These are phyloP conservation scores for Aspergillus incahuasiensis DNA, from an alignment of 495 filamentous ascomycete genomes.

Conservation along the genomic window DNA sequence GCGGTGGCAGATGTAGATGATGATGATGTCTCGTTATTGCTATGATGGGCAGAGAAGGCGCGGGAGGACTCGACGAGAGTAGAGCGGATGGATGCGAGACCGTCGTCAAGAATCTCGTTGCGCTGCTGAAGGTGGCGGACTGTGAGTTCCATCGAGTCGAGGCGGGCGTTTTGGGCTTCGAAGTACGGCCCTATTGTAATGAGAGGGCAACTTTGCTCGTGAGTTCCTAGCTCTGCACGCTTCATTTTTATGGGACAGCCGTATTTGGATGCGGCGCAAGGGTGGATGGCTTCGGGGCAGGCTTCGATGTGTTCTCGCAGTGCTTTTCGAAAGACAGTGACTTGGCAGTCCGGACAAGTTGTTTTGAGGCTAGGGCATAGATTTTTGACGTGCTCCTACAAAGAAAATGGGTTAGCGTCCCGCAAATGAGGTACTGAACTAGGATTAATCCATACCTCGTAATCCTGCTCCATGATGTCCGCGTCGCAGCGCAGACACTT, in stretches of 20 bases:
- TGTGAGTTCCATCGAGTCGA: conserved; percentile 52
- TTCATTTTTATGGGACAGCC: conserved; percentile 53
- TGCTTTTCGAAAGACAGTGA: conserved; percentile 42
- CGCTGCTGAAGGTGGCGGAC: conserved; percentile 53
- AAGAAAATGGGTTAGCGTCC: background rate
- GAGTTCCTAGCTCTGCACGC: conserved; percentile 45
- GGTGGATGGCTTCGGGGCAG: conserved; percentile 50
- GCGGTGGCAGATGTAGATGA: background rate
- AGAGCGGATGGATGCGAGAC: conserved; percentile 45
- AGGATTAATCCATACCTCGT: conserved; percentile 36
- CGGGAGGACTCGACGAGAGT: conserved; percentile 36
- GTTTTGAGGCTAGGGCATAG: conserved; percentile 48
- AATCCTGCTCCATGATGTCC: conserved; percentile 53
- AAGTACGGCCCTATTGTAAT: conserved; percentile 57
- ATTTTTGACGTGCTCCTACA: conserved; percentile 44
- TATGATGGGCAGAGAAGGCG: conserved; percentile 9
- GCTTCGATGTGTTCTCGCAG: conserved; percentile 46
- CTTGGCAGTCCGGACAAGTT: conserved; percentile 50
- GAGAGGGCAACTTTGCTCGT: conserved; percentile 53
- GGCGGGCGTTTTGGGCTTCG: conserved; percentile 50
- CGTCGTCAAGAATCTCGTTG: conserved; percentile 55
- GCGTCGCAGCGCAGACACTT: conserved; percentile 52
- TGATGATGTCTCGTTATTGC: background rate
- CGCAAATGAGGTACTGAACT: background rate
- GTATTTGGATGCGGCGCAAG: conserved; percentile 51